phyloP scores from a whole-genome alignment of 2,329 filamentous ascomycete genomes.

The Allantophomopsis cytisporea region DNA sequence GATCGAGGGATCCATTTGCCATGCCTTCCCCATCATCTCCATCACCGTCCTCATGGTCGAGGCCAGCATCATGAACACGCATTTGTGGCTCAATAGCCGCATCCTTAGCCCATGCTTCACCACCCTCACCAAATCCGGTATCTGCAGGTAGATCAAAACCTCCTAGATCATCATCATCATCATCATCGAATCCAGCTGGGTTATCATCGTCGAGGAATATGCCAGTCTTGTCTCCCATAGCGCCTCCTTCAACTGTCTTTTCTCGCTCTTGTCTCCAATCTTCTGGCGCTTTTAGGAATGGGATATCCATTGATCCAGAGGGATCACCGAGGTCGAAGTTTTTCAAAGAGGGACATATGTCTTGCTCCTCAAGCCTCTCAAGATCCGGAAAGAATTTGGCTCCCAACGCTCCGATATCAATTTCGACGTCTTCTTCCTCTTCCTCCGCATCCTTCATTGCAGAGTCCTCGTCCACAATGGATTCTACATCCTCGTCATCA shows the following conservation, averaged over 20 bases:
- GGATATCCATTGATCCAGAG: conserved; percentile 74
- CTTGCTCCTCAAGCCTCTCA: conserved; percentile 62
- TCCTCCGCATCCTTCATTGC: conserved; percentile 26
- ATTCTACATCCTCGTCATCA: conserved; percentile 26
- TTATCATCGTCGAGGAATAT: conserved; percentile 82
- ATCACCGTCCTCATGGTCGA: conserved; percentile 36
- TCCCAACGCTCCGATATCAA: conserved; percentile 65
- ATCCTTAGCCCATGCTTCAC: conserved; percentile 88
- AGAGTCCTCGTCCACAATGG: conserved; percentile 18
- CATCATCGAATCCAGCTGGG: conserved; percentile 67
- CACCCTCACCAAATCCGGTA: conserved; percentile 85
- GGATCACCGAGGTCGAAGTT: conserved; percentile 84
- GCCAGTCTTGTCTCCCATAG: conserved; percentile 56
- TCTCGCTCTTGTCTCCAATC: conserved; percentile 67
- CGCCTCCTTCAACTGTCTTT: conserved; percentile 35
- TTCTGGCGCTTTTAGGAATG: conserved; percentile 79
- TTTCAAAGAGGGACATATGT: conserved; percentile 91
- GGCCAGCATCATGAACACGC: conserved; percentile 56
- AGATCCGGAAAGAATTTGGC: conserved; percentile 80
- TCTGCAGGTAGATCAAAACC: conserved; percentile 57
- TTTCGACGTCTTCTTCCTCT: conserved; percentile 49
- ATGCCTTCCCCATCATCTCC: conserved; percentile 36
- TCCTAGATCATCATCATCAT: conserved; percentile 48
- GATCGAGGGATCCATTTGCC: conserved; percentile 40
- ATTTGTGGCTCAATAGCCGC: conserved; percentile 78